Base-by-base conservation (phyloP, 1,284 basidiomycete species). In the Melampsora medusae region DNA sequence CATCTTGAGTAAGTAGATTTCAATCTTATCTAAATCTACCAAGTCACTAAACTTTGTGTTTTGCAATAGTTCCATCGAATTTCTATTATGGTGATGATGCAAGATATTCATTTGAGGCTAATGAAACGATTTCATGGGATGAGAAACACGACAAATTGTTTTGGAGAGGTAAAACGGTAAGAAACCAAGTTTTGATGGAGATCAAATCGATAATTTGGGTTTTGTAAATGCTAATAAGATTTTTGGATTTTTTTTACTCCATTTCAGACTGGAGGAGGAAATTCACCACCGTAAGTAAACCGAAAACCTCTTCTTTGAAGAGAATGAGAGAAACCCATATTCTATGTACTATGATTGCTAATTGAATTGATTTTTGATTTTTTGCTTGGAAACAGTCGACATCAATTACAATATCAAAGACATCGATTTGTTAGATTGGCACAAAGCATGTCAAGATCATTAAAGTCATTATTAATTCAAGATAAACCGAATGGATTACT, bases 11-110 rank as follows among this genome's bases (percentile, higher is more conserved):
- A 35, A 67, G 66, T 68, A 2, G 22, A 25, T 25, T 25, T 49
- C 59, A 38, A 19, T 25, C 62, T 53, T 28, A 31, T 28, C 31
- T 35, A 2, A 12, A 59, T 64, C 25, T 7, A 28, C 6, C 33
- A 65, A 42, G 53, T 35, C 10, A 53, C 2, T 53, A 38, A 12
- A 9, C 22, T 33, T 33, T 33, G 25, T 25, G 25, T 33, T 17
- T 22, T 25, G 4, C 48, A 10, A 46, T 28, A 75, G 72, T 75
- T 25, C 72, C 72, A 17, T 75, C 72, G 25, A 75, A 75, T 50
- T 75, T 75, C 38, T 75, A 75, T 59, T 75, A 75, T 60, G 72
- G 72, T 61, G 66, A 75, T 50, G 72, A 75, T 59, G 65, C 72
- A 35, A 75, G 72, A 46, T 75, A 75, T 53, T 56, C 72, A 10